Percentiles rank a stretch among this genome's conserved stretches.
These are phyloP conservation scores for Kazachstania taianensis DNA, from an alignment of 805 yeast genomes.

Conservation along the genomic window DNA sequence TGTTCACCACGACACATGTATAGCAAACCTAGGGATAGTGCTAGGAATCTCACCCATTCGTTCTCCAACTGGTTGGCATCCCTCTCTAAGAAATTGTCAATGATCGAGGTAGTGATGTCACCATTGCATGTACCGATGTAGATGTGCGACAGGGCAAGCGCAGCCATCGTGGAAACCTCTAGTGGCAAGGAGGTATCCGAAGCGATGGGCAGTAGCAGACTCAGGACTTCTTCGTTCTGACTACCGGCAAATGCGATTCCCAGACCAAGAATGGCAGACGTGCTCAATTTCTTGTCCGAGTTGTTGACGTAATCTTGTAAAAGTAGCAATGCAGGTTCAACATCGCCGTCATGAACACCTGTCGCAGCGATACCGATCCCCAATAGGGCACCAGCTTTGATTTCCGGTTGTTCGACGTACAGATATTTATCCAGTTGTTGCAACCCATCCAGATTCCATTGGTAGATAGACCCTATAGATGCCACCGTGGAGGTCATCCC, in stretches of 20 bases:
- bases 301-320: constrained; percentile 74
- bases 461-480: constrained; percentile 76
- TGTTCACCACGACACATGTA: constrained; percentile 92
- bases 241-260: constrained; percentile 96
- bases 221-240: constrained; percentile 71
- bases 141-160: constrained; percentile 85
- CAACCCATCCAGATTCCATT: constrained; percentile 91
- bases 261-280: constrained; percentile 81
- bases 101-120: constrained; percentile 82
- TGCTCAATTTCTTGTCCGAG: constrained; percentile 50
- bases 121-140: constrained; percentile 95
- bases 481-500: constrained; percentile 93
- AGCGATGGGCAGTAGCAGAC: constrained; percentile 69
- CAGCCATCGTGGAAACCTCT: constrained; percentile 77
- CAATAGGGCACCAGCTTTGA: constrained; percentile 91
- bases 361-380: constrained; percentile 91
- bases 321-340: constrained; percentile 81
- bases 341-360: constrained; percentile 84
- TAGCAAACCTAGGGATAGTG: constrained; percentile 82
- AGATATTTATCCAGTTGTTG: constrained; percentile 83
- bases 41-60: constrained; percentile 83
- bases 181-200: constrained; percentile 65
- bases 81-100: constrained; percentile 84
- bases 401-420: constrained; percentile 74
- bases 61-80: constrained; percentile 65